Conservation (phyloP, 2,329 filamentous ascomycete genomes). For the Ceratocystis harringtonii region DNA sequence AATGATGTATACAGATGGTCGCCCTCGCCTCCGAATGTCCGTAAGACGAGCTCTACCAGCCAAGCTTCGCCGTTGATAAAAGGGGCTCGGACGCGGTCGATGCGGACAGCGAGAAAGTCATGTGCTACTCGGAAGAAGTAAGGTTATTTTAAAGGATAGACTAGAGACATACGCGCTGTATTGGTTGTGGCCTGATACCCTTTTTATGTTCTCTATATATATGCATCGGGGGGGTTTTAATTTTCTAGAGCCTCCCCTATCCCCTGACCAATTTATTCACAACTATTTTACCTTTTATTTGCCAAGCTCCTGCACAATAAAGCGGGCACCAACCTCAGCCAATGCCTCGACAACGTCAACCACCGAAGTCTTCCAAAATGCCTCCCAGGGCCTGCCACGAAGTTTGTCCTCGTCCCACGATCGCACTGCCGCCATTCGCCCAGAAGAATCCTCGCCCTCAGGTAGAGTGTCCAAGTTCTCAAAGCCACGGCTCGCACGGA, state of each 20-base stretch:
- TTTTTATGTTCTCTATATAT: background rate
- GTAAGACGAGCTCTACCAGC: background rate
- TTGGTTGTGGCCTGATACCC: background rate
- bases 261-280: background rate
- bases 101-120: background rate
- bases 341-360: conserved; percentile 34
- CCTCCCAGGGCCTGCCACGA: conserved; percentile 26
- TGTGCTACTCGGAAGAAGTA: background rate
- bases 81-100: background rate
- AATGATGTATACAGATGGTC: conserved; percentile 8
- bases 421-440: background rate
- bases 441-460: background rate
- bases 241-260: background rate
- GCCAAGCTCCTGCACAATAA: conserved; percentile 30
- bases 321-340: conserved; percentile 31
- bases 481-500: conserved; percentile 23
- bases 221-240: background rate
- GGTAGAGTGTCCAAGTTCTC: conserved; percentile 4
- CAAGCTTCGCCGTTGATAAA: background rate
- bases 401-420: conserved; percentile 25
- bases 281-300: background rate
- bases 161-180: background rate
- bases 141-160: background rate
- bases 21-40: background rate
- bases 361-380: conserved; percentile 37